Evolutionary conservation across 75 land plant genomes (phyloP).

Genomic region (Gnetum montanum): DNA sequence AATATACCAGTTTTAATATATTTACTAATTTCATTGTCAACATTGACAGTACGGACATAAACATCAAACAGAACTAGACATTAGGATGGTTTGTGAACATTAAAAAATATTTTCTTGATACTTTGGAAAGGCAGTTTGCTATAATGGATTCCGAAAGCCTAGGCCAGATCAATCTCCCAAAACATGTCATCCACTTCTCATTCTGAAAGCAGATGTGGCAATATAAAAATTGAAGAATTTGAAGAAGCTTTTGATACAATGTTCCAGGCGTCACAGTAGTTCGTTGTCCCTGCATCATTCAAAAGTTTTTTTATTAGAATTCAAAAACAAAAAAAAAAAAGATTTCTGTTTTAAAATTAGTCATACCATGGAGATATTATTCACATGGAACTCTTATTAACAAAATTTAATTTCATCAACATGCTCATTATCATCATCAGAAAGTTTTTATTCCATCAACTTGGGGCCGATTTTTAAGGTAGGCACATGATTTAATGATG

Average conservation of each 20-base stretch:
- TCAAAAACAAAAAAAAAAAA: constrained; percentile 13
- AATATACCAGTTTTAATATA: not conserved
- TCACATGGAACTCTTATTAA: too few species aligned
- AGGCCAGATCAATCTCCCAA: constrained; percentile 84
- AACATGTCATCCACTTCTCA: constrained; percentile 45
- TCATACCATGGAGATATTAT: too few species aligned
- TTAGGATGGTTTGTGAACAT: too few species aligned
- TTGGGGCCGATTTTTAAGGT: too few species aligned
- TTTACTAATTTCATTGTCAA: not conserved
- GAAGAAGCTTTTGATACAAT: constrained; percentile 47
- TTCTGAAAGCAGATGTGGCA: constrained; percentile 40
- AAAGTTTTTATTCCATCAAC: too few species aligned
- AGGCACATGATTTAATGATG: too few species aligned
- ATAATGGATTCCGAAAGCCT: constrained; percentile 67
- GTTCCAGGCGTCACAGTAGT: constrained; percentile 13
- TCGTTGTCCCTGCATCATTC: not conserved
- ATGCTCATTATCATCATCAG: too few species aligned
- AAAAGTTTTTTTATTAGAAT: not conserved
- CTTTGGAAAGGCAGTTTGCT: constrained; percentile 68
- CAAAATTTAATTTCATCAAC: too few species aligned
- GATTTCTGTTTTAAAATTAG: too few species aligned
- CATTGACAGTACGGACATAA: too few species aligned
- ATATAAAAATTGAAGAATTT: constrained; percentile 51
- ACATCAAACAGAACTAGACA: too few species aligned
- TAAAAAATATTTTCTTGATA: too few species aligned